Base-by-base conservation (phyloP, 78 protist genomes). In the Cavenderia fasciculata region DNA sequence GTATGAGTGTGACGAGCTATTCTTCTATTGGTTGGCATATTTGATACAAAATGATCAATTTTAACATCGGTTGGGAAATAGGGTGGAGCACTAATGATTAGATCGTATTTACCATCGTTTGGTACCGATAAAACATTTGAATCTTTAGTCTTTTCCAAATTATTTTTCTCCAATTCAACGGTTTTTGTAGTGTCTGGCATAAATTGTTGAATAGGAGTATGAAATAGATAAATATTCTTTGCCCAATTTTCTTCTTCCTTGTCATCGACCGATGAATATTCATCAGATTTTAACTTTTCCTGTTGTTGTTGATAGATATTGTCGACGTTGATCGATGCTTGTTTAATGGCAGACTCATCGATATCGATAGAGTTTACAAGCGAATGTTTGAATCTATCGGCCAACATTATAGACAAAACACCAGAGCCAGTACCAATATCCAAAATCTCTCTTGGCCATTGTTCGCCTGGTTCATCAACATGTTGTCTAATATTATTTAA, bases 71-170 rank as follows among this genome's bases (percentile, higher is more conserved):
- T 57, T 23, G 70, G 70, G 69, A 82, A 82, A 43, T 82, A 82
- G 44, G 90, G 90, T 65, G 90, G 90, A 56, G 90, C 90, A n/a
- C 78, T 56, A 14, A 82, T 82, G 21, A 82, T 82, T 43, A 82
- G 44, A 57, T 82, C 90, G 51, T 82, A 82, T 18, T 23, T 14
- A 5, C 46, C 62, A 41, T 68, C 78, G 1, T 33, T 18, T 2
- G 90, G 54, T 41, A 36, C 14, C 1, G 41, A 25, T 2, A 33
- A 12, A 34, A 56, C n/a, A 27, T 25, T 25, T 38, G 38, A 63
- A 19, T 59, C 44, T 38, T 29, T 70, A 49, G 19, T 33, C 36
- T 29, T 47, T 38, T 70, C 40, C 40, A 2, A 21, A 5, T n/a
- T 34, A 18, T 61, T 75, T 21, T 61, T 75, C 29, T 61, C 38